Evolutionary conservation across 176 grass and related monocot species (phyloP).

Genomic region (Oryza punctata): DNA sequence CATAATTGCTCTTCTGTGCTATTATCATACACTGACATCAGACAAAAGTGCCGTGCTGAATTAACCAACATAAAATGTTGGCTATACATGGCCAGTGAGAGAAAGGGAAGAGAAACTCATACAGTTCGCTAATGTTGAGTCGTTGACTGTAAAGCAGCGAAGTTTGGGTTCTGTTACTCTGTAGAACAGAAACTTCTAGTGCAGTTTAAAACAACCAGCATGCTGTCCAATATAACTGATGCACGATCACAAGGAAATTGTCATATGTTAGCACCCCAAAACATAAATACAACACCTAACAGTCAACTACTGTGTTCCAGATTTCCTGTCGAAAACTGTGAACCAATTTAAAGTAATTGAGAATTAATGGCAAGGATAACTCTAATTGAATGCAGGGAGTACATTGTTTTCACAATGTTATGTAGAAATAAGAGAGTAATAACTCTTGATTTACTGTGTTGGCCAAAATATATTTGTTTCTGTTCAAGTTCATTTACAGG

Average conservation of each 20-base stretch:
- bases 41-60: background rate
- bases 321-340: background rate
- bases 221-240: background rate
- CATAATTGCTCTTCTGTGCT: conserved; percentile 11
- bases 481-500: conserved; percentile 7
- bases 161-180: background rate
- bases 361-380: background rate
- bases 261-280: background rate
- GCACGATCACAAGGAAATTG: background rate
- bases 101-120: background rate
- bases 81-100: background rate
- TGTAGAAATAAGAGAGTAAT: background rate
- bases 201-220: background rate
- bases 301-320: background rate
- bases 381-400: background rate
- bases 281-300: background rate
- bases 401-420: background rate
- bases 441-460: background rate
- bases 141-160: background rate
- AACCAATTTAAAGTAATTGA: background rate
- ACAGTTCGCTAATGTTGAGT: background rate
- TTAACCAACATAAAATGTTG: conserved; percentile 16
- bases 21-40: background rate
- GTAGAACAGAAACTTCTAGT: background rate
- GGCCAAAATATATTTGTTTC: background rate